Conservation (phyloP, 169 alveolate species). For the Eimeria sp. region DNA sequence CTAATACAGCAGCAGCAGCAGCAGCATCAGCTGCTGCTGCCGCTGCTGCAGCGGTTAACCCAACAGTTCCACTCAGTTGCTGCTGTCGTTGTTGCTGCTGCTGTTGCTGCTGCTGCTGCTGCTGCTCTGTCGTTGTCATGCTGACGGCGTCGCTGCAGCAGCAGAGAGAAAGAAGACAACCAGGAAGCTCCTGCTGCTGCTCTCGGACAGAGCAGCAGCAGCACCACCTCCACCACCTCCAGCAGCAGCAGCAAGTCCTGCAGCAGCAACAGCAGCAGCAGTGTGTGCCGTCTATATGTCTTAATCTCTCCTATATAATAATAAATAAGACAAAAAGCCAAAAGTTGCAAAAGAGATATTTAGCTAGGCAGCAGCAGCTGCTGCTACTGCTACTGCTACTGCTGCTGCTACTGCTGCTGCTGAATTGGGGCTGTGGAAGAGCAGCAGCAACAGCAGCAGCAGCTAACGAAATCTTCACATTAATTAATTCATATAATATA, state of each 20-base stretch:
- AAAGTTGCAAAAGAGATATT: too few relatives aligned
- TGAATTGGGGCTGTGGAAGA: too few relatives aligned
- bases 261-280: background rate
- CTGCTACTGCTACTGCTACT: too few relatives aligned
- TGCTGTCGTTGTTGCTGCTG: background rate
- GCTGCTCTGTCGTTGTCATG: background rate
- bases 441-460: too few relatives aligned
- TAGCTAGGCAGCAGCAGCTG: too few relatives aligned
- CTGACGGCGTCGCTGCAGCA: slow-evolving; percentile 10
- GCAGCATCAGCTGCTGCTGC: background rate
- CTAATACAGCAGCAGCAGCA: background rate
- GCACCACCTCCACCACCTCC: background rate
- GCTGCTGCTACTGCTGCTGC: too few relatives aligned
- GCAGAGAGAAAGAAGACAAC: background rate
- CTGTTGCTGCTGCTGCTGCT: slow-evolving; percentile 15
- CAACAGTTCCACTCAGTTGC: slow-evolving; percentile 1
- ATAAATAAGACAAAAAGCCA: too few relatives aligned
- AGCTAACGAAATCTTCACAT: too few relatives aligned
- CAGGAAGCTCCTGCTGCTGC: background rate
- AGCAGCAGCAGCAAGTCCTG: background rate
- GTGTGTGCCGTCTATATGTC: background rate
- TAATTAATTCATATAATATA: too few relatives aligned
- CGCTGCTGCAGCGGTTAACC: slow-evolving; percentile 9
- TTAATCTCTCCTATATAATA: too few relatives aligned
- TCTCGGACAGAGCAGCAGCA: slow-evolving; percentile 4